A percentile compares a stretch with the other conserved stretches of the same genome.
Conservation (phyloP, 2,329 filamentous ascomycete genomes). For the Raffaelea arxii region DNA sequence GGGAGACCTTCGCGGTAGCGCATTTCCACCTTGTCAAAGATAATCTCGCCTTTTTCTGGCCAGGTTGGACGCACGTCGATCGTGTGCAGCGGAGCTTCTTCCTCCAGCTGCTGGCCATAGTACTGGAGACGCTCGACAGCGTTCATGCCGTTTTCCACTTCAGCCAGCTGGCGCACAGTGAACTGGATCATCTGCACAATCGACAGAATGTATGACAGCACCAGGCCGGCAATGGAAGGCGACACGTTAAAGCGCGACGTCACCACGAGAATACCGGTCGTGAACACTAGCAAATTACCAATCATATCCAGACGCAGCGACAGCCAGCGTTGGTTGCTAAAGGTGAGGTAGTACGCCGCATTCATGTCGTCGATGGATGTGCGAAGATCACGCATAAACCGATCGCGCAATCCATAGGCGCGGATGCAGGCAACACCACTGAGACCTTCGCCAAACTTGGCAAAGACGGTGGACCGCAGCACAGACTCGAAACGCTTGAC, state of each 20-base stretch:
- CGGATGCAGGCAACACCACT: conserved; percentile 76
- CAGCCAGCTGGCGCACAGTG: conserved; percentile 83
- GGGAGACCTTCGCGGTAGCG: conserved; percentile 64
- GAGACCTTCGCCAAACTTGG: conserved; percentile 83
- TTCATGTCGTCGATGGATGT: conserved; percentile 83
- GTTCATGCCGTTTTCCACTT: conserved; percentile 98
- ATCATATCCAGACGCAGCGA: conserved; percentile 77
- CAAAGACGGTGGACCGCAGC: conserved; percentile 77
- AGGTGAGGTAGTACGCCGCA: conserved; percentile 87
- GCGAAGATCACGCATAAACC: conserved; percentile 63
- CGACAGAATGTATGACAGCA: conserved; percentile 84
- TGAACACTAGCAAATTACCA: conserved; percentile 76
- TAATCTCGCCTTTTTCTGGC: conserved; percentile 78
- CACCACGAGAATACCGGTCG: conserved; percentile 80
- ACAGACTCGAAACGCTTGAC: conserved; percentile 91
- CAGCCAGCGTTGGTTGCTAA: conserved; percentile 91
- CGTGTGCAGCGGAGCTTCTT: conserved; percentile 78
- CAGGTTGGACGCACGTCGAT: conserved; percentile 63
- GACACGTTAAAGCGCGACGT: conserved; percentile 79
- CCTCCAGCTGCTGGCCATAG: conserved; percentile 77
- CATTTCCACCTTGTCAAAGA: conserved; percentile 69
- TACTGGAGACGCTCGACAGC: conserved; percentile 85
- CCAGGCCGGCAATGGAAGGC: conserved; percentile 77
- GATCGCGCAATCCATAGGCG: conserved; percentile 72
- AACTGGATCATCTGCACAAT: conserved; percentile 97